Conservation (phyloP, 805 yeast species). For the Ogataea kodamae region DNA sequence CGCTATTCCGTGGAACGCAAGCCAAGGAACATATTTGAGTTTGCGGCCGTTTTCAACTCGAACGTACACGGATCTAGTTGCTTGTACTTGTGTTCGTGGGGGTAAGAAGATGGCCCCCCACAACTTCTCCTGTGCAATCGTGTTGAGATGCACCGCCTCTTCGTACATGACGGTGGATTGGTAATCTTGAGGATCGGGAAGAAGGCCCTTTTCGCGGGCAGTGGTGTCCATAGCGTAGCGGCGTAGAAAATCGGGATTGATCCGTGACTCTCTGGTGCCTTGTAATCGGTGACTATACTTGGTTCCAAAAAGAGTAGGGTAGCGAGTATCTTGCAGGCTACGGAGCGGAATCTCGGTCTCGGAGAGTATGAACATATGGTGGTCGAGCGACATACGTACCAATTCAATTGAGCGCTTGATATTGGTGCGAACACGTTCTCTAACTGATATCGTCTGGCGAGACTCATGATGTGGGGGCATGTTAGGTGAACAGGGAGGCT, state of each 20-base stretch:
- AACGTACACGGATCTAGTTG: conserved; percentile 4
- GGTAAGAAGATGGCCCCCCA: conserved; percentile 52
- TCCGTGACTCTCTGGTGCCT: conserved; percentile 42
- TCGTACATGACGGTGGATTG: conserved; percentile 25
- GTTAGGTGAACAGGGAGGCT: background rate
- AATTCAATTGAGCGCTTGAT: conserved; percentile 4
- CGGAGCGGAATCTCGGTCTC: conserved; percentile 7
- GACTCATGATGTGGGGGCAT: background rate
- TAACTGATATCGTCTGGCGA: background rate
- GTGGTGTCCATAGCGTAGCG: conserved; percentile 46
- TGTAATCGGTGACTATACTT: conserved; percentile 6
- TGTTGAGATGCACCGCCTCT: conserved; percentile 35
- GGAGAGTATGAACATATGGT: conserved; percentile 1
- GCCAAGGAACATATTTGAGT: conserved; percentile 16
- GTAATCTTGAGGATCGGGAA: conserved; percentile 38
- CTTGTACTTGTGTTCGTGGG: conserved; percentile 41
- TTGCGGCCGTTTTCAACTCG: background rate
- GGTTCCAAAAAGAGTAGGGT: conserved; percentile 1
- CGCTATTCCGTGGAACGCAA: conserved; percentile 10
- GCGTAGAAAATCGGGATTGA: conserved; percentile 46
- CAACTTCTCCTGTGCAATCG: conserved; percentile 43
- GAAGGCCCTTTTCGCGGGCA: conserved; percentile 32
- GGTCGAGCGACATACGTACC: conserved; percentile 1
- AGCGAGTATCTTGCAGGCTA: conserved; percentile 4
- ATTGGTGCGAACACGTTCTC: conserved; percentile 2